phyloP scores from a whole-genome alignment of 2,329 filamentous ascomycete genomes.

The Talaromyces sp. region DNA sequence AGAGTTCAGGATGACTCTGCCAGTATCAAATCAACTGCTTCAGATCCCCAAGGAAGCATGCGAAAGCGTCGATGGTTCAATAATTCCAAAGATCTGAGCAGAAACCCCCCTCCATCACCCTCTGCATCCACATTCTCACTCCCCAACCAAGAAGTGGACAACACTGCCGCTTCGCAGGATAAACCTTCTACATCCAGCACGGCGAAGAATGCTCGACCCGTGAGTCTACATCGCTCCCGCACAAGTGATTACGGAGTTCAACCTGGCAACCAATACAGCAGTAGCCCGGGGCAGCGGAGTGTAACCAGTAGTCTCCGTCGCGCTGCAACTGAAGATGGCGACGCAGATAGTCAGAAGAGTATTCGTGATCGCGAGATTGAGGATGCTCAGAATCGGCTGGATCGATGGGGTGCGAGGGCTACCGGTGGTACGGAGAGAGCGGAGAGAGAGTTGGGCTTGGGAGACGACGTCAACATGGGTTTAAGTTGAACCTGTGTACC shows the following conservation, averaged over 20 bases:
- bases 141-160: slow-evolving; percentile 18
- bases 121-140: slow-evolving; percentile 20
- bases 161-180: not conserved
- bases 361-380: slow-evolving; percentile 37
- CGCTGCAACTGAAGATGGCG: slow-evolving; percentile 13
- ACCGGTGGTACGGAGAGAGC: slow-evolving; percentile 51
- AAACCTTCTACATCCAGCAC: slow-evolving; percentile 13
- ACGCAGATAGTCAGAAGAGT: slow-evolving; percentile 32
- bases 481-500: slow-evolving; percentile 56
- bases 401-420: slow-evolving; percentile 54
- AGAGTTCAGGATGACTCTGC: slow-evolving; percentile 26
- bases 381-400: slow-evolving; percentile 48
- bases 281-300: slow-evolving; percentile 21
- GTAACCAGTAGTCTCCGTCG: slow-evolving; percentile 13
- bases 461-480: slow-evolving; percentile 80
- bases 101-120: slow-evolving; percentile 26
- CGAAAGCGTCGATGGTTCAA: slow-evolving; percentile 40
- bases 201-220: slow-evolving; percentile 27
- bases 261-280: slow-evolving; percentile 24
- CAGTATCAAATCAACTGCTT: slow-evolving; percentile 22
- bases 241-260: slow-evolving; percentile 25
- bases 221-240: slow-evolving; percentile 30
- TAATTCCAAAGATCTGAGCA: slow-evolving; percentile 30
- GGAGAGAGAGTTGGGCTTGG: slow-evolving; percentile 66
- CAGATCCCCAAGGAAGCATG: slow-evolving; percentile 24